Evolutionary conservation across 139 green algal genomes (phyloP), one percentile per base, ranked within the genome.

Genomic region (Volvox reticuliferus): DNA sequence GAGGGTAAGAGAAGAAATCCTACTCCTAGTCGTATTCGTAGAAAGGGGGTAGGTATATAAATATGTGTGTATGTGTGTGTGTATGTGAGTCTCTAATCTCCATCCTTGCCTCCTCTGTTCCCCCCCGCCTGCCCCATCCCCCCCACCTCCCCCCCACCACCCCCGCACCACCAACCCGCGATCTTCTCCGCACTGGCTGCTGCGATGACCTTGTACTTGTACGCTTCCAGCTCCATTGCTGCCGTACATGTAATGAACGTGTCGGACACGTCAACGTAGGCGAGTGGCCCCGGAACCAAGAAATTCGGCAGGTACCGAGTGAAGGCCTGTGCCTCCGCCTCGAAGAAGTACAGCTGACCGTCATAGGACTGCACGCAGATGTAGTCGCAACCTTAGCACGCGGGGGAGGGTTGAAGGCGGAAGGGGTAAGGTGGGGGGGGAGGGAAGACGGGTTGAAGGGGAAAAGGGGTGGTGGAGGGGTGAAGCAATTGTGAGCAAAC

Each of bases 361-460:
- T 97, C 95, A 90, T 96, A 96, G 12, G 94, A 96, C 92, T 97
- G 94, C n/a, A 97, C 95, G 87, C 84, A 93, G 22, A 97, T 93
- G 87, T 95, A 91, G 62, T 96, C 93, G 21, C 86, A 90, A 32
- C 91, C 94, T 55, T 55, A 55, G 44, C 44, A 55, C 9, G 22
- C 35, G 24, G 35, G 71, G 71, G 26, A 35, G 71, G 71, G 16
- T 30, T 35, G 71, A 20, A 30, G 22, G 14, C 14, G 71, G 71
- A 20, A 36, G 71, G 26, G 22, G 28, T 12, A 20, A 12, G 79
- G 32, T 69, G 22, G 79, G 26, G 77, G 12, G 18, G 77, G 33
- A 36, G 77, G 36, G 35, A 82, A 36, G 33, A 65, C 6, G 77
- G 33, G n/a, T n/a, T n/a, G n/a, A 32, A 16, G n/a, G 73, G n/a